Base-by-base conservation (phyloP, 2,329 filamentous ascomycete species). In the Ophiostoma sp. region DNA sequence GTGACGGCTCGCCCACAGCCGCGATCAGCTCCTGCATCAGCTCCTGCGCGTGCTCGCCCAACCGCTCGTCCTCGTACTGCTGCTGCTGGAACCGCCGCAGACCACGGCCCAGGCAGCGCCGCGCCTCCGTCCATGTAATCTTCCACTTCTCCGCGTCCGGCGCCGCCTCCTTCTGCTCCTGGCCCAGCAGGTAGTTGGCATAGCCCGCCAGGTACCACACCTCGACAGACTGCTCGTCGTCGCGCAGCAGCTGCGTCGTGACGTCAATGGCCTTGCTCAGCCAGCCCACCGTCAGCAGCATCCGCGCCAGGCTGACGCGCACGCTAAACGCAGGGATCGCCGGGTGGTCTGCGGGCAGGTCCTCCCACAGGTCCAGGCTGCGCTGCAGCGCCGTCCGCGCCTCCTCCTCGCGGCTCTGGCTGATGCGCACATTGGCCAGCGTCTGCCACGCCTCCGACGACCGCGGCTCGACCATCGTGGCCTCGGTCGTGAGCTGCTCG, bases 171-270 rank as follows among this genome's bases (percentile, higher is more conserved):
- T 76, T 73, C 73, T 78, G 66, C 44, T 79, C 78, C 73, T 79
- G 79, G 13, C 90, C 91, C 73, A 91, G 83, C 71, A 97, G 85
- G 77, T 93, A 92, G 74, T 96, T 84, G 75, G 93, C 94, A 92
- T 94, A 98, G 4, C 95, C 96, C 62, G 95, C 95, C 5, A 99
- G 84, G 80, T 99, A 99, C 93, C 94, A 97, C 23, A 92, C 91
- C 80, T 99, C 95, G 27, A 99, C 91, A 78, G 94, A 97, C 77
- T 91, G 86, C 77, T 99, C 96, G 74, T 99, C 94, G 78, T 99
- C 95, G 48, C 86, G 83, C 54, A 96, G 87, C 69, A 99, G 82
- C 69, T 92, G 84, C 77, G 97, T 92, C 78, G 97, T 82, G 3
- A 98, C 93, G 70, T 91, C 87, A 71, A 96, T 86, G 0, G 95